Evolutionary conservation across 2,329 filamentous ascomycete genomes (phyloP).

Genomic region (Alternaria tenuissima): DNA sequence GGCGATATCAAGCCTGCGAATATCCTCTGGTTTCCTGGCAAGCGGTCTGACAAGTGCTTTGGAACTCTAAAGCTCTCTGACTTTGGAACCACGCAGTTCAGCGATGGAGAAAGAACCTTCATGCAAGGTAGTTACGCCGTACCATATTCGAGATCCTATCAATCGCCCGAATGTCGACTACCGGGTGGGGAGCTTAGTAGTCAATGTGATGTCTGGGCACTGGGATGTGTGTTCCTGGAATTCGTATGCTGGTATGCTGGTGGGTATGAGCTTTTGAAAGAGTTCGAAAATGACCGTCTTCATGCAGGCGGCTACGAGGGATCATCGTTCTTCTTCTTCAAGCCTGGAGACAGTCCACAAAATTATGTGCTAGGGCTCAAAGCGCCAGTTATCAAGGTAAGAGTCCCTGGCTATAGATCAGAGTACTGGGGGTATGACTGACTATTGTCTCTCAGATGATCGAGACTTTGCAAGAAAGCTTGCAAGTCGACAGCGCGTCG

Average conservation of each 20-base stretch:
- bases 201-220: conserved; percentile 79
- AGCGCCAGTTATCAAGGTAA: background rate
- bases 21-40: conserved; percentile 6
- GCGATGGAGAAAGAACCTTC: background rate
- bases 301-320: too few species aligned
- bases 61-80: conserved; percentile 12
- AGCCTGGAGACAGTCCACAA: background rate
- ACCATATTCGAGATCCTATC: background rate
- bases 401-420: background rate
- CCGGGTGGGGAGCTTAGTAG: background rate
- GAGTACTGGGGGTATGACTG: background rate
- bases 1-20: conserved; percentile 12
- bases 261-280: background rate
- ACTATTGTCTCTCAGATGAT: background rate
- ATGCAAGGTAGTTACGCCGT: background rate
- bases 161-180: conserved; percentile 2
- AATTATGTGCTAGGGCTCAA: background rate
- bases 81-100: conserved; percentile 12
- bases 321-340: too few species aligned
- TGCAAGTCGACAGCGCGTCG: background rate
- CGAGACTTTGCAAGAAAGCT: background rate
- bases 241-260: conserved; percentile 14
- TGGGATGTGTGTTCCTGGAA: conserved; percentile 91
- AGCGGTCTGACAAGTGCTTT: background rate
- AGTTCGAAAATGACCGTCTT: background rate